Base-by-base conservation (phyloP, 2,329 filamentous ascomycete species). In the Pseudogymnoascus sp. region DNA sequence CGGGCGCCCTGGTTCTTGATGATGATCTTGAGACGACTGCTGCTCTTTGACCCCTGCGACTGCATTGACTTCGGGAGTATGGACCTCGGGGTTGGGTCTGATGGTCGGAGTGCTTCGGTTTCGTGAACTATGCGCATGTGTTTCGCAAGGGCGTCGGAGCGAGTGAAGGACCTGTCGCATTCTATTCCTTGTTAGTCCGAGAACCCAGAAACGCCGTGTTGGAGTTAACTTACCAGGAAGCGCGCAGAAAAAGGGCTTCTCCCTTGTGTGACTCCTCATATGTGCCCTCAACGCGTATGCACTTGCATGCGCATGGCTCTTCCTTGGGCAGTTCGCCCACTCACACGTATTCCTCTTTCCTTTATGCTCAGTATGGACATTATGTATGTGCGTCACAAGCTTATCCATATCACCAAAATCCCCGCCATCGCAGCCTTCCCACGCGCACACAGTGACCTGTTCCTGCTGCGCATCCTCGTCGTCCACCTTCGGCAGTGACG, bases 51-150 rank as follows among this genome's bases (percentile, higher is more conserved):
- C 16, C 66, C 66, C 14, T 65, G 75, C 1, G 79, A 73, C 69
- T 86, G 84, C 78, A 85, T 83, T 34, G 50, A 56, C 16, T 56
- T 56, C 11, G 50, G 50, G 11, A 56, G 50, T 56, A 56, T 56
- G 64, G 86, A 86, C 73, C 91, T 89, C 21, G 88, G 86, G 11
- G 91, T 84, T 1, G 89, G 86, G 72, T 93, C 87, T 14, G 85
- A 87, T 4, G 90, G 89, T n/a, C 91, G 87, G 21, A 96, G 82
- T 14, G 91, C 90, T 77, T 99, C 95, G 3, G 93, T 97, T 75
- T 99, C 95, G 79, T 99, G 95, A 38, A 99, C 93, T 14, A 95
- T 97, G 70, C 95, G 89, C 91, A 97, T 97, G 75, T 99, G 95
- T 76, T 99, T 99, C 1, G 93, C 92, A 0, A 99, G 82, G 11